Conservation (phyloP, 75 land plant genomes). For the Pinus albicaulis region DNA sequence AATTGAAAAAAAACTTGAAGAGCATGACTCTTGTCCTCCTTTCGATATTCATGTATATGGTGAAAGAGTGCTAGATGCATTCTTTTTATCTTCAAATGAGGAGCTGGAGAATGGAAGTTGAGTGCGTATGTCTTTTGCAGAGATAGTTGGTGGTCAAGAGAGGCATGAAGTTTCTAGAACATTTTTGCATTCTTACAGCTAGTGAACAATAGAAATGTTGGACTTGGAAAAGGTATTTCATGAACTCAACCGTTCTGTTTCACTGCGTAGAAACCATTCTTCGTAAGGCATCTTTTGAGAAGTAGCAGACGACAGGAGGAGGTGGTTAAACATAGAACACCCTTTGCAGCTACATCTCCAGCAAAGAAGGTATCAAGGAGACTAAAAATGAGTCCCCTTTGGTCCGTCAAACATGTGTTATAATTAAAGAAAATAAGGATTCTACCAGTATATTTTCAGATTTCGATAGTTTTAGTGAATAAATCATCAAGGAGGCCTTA, state of each 20-base stretch:
- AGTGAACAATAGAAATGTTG: constrained; percentile 84
- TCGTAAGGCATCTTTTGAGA: constrained; percentile 51
- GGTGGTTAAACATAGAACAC: constrained; percentile 28
- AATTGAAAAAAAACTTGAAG: constrained; percentile 69
- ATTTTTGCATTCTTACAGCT: constrained; percentile 85
- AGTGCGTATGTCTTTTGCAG: constrained; percentile 42
- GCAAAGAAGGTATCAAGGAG: constrained; percentile 25
- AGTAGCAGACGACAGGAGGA: constrained; percentile 27
- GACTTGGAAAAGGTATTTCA: constrained; percentile 32
- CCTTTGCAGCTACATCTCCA: constrained; percentile 16
- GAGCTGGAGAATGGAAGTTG: constrained; percentile 12
- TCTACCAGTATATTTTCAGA: not conserved
- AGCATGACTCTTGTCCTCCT: constrained; percentile 77
- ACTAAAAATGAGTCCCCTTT: constrained; percentile 28
- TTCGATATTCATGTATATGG: constrained; percentile 93
- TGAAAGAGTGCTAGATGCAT: constrained; percentile 55
- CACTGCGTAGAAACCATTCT: constrained; percentile 67
- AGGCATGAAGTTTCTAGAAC: constrained; percentile 81
- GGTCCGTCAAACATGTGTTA: constrained; percentile 10
- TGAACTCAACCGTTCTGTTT: constrained; percentile 35
- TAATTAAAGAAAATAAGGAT: constrained; percentile 1
- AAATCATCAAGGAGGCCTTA: not conserved
- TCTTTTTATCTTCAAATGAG: constrained; percentile 15
- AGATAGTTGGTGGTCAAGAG: constrained; percentile 59
- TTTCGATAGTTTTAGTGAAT: constrained; percentile 8